phyloP scores from a whole-genome alignment of 106 monocot species.

The Chionographis japonica region DNA sequence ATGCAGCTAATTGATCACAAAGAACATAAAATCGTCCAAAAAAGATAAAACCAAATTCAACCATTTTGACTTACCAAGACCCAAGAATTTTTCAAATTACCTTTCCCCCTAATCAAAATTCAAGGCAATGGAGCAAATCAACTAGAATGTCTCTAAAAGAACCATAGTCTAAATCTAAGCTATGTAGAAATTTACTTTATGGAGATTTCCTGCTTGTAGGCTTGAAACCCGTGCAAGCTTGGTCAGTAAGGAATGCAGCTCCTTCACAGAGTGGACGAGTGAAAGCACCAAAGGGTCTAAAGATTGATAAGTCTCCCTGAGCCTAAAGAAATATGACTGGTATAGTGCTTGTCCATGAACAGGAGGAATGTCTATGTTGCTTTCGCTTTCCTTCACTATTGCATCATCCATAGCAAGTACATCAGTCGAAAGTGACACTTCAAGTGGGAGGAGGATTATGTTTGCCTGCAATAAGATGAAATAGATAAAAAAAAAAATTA shows the following conservation, averaged over 20 bases:
- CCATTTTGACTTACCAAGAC: too few relatives aligned
- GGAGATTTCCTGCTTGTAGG: constrained; percentile 88
- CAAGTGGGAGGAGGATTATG: constrained; percentile 73
- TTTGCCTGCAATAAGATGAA: constrained; percentile 39
- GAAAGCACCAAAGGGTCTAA: constrained; percentile 62
- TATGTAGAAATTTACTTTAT: constrained; percentile 48
- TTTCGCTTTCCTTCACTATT: constrained; percentile 51
- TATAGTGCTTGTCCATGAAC: constrained; percentile 78
- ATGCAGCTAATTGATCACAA: too few relatives aligned
- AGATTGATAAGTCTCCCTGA: constrained; percentile 62
- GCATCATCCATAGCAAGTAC: constrained; percentile 45
- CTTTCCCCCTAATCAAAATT: too few relatives aligned
- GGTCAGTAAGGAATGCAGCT: constrained; percentile 59
- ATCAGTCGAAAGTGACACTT: constrained; percentile 69
- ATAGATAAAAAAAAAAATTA: background rate
- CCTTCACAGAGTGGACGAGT: constrained; percentile 41
- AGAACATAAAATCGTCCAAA: too few relatives aligned
- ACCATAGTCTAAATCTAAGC: background rate
- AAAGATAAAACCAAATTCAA: too few relatives aligned
- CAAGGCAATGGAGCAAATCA: too few relatives aligned
- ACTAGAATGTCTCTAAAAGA: too few relatives aligned
- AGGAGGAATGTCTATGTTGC: constrained; percentile 29
- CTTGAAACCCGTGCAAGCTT: constrained; percentile 78
- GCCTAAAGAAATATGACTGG: constrained; percentile 57
- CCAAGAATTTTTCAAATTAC: too few relatives aligned